A percentile compares a stretch with the other conserved stretches of the same genome.
Conservation (phyloP, 73 alveolate species). For the Paramecium tetraurelia region DNA sequence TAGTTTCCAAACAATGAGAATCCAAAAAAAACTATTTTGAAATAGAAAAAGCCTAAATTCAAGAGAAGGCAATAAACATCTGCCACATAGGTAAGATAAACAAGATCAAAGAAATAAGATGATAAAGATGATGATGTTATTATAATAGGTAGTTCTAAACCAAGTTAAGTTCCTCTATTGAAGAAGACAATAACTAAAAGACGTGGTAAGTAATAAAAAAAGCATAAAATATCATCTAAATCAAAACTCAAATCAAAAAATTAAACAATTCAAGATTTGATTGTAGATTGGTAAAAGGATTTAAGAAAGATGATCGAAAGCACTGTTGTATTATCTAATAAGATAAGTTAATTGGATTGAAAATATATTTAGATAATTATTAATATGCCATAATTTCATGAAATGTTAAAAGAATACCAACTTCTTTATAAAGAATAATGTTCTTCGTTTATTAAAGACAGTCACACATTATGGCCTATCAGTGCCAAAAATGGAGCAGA, state of each 20-base stretch:
- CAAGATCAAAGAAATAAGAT: background rate
- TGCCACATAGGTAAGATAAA: background rate
- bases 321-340: background rate
- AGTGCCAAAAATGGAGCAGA: constrained; percentile 30
- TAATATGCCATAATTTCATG: constrained; percentile 3
- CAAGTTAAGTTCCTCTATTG: background rate
- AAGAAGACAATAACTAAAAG: background rate
- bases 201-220: background rate
- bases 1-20: background rate
- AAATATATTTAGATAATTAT: background rate
- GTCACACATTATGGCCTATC: background rate
- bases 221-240: background rate
- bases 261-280: background rate
- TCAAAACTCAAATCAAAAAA: background rate
- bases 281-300: background rate
- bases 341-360: constrained; percentile 8
- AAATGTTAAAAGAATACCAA: background rate
- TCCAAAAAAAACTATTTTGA: background rate
- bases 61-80: background rate
- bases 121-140: constrained; percentile 5
- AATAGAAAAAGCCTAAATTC: background rate
- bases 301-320: background rate
- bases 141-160: background rate
- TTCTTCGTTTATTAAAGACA: background rate
- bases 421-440: constrained; percentile 9